Evolutionary conservation across 108 stramenopile species (phyloP).

Genomic region (Poteriospumella lacustris): DNA sequence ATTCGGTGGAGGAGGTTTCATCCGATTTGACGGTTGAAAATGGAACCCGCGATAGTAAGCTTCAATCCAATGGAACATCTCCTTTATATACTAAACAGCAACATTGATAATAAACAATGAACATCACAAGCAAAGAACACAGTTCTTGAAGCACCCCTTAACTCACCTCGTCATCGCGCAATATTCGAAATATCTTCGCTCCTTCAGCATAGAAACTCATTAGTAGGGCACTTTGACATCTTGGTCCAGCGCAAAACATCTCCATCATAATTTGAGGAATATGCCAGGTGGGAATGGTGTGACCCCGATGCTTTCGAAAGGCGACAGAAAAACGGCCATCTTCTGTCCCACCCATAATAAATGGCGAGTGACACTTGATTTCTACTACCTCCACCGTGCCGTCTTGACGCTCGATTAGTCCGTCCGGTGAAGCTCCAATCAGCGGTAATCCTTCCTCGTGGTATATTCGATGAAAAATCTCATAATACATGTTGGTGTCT

Average conservation of each 20-base stretch:
- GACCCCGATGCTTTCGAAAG: no score
- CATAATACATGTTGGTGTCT: no score
- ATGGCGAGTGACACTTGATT: background rate
- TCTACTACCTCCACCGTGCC: background rate
- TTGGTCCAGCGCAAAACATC: slow-evolving; percentile 2
- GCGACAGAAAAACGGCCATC: no score
- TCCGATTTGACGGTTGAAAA: background rate
- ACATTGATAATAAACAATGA: background rate
- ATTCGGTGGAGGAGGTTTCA: background rate
- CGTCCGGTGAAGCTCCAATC: background rate
- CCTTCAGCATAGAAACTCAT: background rate
- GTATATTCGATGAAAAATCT: no score
- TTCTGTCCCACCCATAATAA: background rate
- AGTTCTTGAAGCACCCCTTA: background rate
- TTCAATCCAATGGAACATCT: background rate
- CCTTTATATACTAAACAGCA: background rate
- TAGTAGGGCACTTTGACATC: background rate
- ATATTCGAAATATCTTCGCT: background rate
- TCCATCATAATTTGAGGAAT: slow-evolving; percentile 1
- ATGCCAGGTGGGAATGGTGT: background rate
- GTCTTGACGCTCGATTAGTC: background rate
- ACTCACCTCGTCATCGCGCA: background rate
- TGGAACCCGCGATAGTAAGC: background rate
- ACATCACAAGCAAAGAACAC: background rate
- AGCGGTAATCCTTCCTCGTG: background rate